These are phyloP conservation scores for Aspergillus bertholletiae DNA, from an alignment of 495 filamentous ascomycete species.

Conservation along the genomic window DNA sequence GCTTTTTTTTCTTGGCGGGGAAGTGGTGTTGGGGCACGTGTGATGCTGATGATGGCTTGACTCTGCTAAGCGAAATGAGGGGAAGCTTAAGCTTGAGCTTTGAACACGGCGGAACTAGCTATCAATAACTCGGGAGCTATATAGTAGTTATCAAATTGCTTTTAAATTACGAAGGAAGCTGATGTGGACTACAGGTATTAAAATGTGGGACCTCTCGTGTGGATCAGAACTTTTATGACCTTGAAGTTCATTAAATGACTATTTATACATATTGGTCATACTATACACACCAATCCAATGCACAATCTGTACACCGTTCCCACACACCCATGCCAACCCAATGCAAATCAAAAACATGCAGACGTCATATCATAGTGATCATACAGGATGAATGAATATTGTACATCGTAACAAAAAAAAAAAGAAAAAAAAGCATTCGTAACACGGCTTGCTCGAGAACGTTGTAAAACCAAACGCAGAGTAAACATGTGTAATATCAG, in stretches of 20 bases:
- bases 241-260: background rate
- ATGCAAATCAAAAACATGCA: constrained; percentile 4
- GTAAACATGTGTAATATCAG: background rate
- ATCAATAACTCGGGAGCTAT: no score
- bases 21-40: no score
- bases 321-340: background rate
- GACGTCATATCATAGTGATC: constrained; percentile 18
- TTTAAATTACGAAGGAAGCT: no score
- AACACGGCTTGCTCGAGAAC: constrained; percentile 6
- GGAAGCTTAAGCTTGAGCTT: no score
- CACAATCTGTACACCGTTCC: background rate
- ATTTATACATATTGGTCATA: background rate
- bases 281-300: background rate
- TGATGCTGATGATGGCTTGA: no score
- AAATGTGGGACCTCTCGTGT: no score
- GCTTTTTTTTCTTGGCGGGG: no score
- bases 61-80: no score
- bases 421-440: constrained; percentile 12
- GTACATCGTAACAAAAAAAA: constrained; percentile 17
- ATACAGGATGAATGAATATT: constrained; percentile 16
- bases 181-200: no score
- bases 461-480: constrained; percentile 4
- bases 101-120: no score
- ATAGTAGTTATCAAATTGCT: no score
- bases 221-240: background rate